A percentile compares a stretch with the other conserved stretches of the same genome.
phyloP scores from a whole-genome alignment of 768 basidiomycete species.

The Hypholoma sublateritium region DNA sequence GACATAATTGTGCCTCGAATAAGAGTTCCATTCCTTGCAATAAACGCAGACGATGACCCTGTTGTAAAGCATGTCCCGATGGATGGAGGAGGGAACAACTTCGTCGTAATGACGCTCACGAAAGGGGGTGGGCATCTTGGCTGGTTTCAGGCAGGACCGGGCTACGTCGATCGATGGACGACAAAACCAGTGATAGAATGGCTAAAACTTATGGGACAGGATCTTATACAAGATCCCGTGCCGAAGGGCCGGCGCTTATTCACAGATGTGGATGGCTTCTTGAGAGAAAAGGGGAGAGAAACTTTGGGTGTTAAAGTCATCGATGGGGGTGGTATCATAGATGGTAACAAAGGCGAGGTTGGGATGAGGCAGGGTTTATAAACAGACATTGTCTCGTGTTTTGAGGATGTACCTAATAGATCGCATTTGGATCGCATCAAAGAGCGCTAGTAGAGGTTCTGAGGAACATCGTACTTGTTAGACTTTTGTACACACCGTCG shows the following conservation, averaged over 20 bases:
- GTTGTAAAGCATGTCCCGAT: conserved; percentile 65
- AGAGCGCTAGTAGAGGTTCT: no score
- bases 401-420: neutral
- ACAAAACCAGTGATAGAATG: conserved; percentile 73
- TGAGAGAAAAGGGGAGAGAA: conserved; percentile 57
- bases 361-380: conserved; percentile 66
- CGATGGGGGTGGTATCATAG: conserved; percentile 50
- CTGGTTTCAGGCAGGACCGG: conserved; percentile 65
- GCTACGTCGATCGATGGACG: conserved; percentile 58
- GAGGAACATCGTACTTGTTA: no score
- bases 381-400: conserved; percentile 13
- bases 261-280: conserved; percentile 55
- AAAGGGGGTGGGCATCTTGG: conserved; percentile 75
- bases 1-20: conserved; percentile 59
- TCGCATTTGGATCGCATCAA: no score
- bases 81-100: conserved; percentile 50
- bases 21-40: conserved; percentile 70
- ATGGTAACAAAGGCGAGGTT: conserved; percentile 50
- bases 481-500: neutral
- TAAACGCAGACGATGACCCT: conserved; percentile 79
- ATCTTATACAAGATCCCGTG: conserved; percentile 38
- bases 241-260: conserved; percentile 32
- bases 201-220: conserved; percentile 58
- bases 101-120: conserved; percentile 63
- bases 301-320: conserved; percentile 59